phyloP scores from a whole-genome alignment of 257 asterid species.

The Rubia yunnanensis region DNA sequence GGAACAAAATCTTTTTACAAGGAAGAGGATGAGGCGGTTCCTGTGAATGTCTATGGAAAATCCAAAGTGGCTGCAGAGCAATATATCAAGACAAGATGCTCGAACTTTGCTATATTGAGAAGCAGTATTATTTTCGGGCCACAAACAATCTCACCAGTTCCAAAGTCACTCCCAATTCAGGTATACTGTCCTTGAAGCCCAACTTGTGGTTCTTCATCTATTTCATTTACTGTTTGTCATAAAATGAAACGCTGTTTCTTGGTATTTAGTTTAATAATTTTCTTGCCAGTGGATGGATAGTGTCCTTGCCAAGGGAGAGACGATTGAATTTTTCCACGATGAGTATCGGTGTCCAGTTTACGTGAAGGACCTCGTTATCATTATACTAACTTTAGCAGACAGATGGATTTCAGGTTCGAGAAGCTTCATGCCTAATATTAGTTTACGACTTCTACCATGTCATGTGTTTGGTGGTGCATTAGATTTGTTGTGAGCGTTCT shows the following conservation, averaged over 20 bases:
- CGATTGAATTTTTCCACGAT: conserved; percentile 57
- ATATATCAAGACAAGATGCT: conserved; percentile 45
- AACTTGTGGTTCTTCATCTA: neutral
- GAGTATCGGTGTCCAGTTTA: conserved; percentile 93
- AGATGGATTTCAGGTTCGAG: conserved; percentile 81
- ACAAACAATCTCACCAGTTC: conserved; percentile 73
- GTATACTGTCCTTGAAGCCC: conserved; percentile 20
- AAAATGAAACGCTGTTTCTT: neutral
- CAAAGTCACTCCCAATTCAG: conserved; percentile 93
- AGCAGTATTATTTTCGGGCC: conserved; percentile 96
- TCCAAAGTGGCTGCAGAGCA: conserved; percentile 86
- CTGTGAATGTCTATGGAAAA: conserved; percentile 89
- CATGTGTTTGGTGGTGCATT: neutral
- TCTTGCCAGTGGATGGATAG: conserved; percentile 79
- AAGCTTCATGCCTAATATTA: neutral
- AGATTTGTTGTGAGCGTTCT: neutral
- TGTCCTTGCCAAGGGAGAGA: conserved; percentile 67
- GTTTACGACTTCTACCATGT: neutral
- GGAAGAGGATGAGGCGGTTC: conserved; percentile 82
- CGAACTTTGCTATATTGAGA: conserved; percentile 72
- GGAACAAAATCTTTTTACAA: conserved; percentile 81
- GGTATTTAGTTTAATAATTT: neutral
- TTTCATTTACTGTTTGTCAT: neutral
- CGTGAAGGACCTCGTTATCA: conserved; percentile 69
- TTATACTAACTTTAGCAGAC: conserved; percentile 31